Conservation (phyloP, 1,284 basidiomycete genomes). For the Rhodotorula sp. region DNA sequence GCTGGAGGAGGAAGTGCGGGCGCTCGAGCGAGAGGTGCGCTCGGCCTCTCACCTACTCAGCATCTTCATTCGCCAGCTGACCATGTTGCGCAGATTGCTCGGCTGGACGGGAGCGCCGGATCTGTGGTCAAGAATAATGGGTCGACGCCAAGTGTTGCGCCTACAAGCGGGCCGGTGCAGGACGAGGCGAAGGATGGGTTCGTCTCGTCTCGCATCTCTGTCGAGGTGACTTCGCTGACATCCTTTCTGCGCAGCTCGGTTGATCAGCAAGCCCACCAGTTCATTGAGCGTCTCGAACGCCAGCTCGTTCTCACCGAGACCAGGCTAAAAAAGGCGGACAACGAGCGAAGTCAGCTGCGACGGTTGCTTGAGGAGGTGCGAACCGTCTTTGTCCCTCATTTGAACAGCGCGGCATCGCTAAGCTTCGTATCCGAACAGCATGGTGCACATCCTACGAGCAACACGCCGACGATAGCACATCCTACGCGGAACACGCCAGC, state of each 20-base stretch:
- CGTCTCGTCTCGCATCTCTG: no score
- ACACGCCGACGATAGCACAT: background rate
- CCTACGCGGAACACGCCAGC: background rate
- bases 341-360: constrained; percentile 7
- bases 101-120: background rate
- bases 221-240: no score
- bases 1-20: constrained; percentile 33
- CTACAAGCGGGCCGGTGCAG: no score
- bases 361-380: constrained; percentile 9
- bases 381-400: background rate
- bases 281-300: constrained; percentile 4
- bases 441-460: background rate
- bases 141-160: no score
- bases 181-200: no score
- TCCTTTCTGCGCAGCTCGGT: background rate
- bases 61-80: no score
- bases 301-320: background rate
- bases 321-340: background rate
- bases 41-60: background rate
- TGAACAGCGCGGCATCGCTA: background rate
- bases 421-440: background rate
- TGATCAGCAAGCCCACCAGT: background rate
- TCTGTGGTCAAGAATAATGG: no score
- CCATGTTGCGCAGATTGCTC: background rate
- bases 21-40: constrained; percentile 24